Base-by-base conservation (phyloP, 768 basidiomycete species). In the Amanita subjunquillea region DNA sequence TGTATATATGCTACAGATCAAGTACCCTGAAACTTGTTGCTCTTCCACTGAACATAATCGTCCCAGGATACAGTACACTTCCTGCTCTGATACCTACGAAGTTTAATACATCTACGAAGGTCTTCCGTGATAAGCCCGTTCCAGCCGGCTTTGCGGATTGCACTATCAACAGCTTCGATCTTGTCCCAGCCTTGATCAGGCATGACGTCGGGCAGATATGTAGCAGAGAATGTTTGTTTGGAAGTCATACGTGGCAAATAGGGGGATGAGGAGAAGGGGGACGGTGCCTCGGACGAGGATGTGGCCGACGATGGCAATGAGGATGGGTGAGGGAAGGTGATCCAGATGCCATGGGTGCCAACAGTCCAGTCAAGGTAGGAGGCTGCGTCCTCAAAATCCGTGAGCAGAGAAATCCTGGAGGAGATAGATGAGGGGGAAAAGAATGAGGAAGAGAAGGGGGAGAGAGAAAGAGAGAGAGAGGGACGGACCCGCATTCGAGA, bases 111-210 rank as follows among this genome's bases (percentile, higher is more conserved):
- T 58, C 87, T 74, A 45, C 91, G 75, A 47, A 91, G 67, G 59
- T 87, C 87, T 64, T 95, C 92, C 0, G 83, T 87, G 60, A 94
- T 87, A 47, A 67, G 66, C 1, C 89, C 91, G 53, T 66, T 78
- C 86, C 87, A 98, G 3, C 93, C 96, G 3, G 94, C 90, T 69
- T 99, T 99, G 56, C 81, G 79, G 57, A 98, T 91, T 27, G 93
- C 91, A 59, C 85, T 91, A 59, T 94, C 85, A 37, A 99, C 70
- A 6, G 95, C 85, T 66, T 96, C 88, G 54, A 85, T 71, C 76
- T 87, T 87, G 56, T 83, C 80, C 96, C 96, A 99, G 6, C 91
- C 93, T 67, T 98, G 95, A 36, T 91, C 90, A 0, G 85, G 79
- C 40, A 90, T 86, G 54, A 99, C 87, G 51, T 97, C 85, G 4